Percentiles rank a stretch among this genome's conserved stretches.
phyloP scores from a whole-genome alignment of 169 alveolate genomes.

The Eimeria maxima region DNA sequence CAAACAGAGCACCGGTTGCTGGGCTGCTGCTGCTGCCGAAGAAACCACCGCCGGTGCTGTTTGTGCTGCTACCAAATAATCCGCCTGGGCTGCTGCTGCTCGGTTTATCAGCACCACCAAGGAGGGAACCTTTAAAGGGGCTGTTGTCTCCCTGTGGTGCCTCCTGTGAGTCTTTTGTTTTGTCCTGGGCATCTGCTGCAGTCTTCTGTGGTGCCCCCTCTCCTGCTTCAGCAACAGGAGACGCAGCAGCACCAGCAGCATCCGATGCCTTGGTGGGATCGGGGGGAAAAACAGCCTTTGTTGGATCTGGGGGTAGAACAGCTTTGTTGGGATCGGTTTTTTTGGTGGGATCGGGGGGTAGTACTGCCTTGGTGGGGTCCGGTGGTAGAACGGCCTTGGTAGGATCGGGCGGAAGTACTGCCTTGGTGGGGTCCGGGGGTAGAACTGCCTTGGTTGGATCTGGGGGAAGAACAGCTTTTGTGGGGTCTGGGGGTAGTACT shows the following conservation, averaged over 20 bases:
- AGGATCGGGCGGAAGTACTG: slow-evolving; percentile 31
- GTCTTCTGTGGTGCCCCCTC: background rate
- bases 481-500: slow-evolving; percentile 34
- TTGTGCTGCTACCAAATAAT: slow-evolving; percentile 6
- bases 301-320: background rate
- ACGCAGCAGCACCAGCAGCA: background rate
- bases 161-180: background rate
- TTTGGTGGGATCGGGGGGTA: slow-evolving; percentile 53
- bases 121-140: slow-evolving; percentile 6
- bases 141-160: slow-evolving; percentile 29
- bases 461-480: slow-evolving; percentile 31
- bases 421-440: slow-evolving; percentile 51
- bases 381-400: slow-evolving; percentile 41
- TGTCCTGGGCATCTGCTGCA: background rate
- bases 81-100: background rate
- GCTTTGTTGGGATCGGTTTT: no score
- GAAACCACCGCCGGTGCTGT: background rate
- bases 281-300: slow-evolving; percentile 4
- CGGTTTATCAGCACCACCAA: background rate
- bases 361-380: slow-evolving; percentile 16
- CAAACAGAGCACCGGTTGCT: background rate
- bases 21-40: background rate
- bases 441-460: slow-evolving; percentile 47
- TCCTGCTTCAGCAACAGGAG: background rate
- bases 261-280: slow-evolving; percentile 7